Evolutionary conservation across 139 green algal genomes (phyloP), one percentile per base, ranked within the genome.

Genomic region (Spirogloea muscicola): DNA sequence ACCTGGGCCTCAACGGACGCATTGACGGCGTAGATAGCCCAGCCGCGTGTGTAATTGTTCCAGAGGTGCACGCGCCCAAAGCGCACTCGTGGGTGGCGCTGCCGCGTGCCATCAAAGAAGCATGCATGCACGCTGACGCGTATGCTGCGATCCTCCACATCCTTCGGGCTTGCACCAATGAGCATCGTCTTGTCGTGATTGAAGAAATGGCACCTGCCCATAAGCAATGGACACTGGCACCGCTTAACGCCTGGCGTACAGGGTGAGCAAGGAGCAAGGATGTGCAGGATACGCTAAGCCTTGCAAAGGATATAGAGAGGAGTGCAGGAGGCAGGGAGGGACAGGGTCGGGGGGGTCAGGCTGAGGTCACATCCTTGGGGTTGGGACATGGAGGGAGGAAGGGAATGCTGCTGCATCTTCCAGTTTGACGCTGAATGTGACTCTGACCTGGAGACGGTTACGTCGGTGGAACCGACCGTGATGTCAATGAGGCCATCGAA

Each of bases 21-120:
- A 46, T 43, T 64, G 34, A 73, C 64, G n/a, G 42, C 64, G 37
- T 73, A 73, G 42, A 73, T n/a, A 10, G 42, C 64, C 64, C 64
- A 73, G n/a, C 33, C 9, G 4, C 64, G 64, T 36, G 64, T 73
- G 64, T 66, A 73, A 3, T 73, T 73, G n/a, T n/a, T n/a, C n/a
- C n/a, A 73, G 7, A 73, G 18, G 51, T 73, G 64, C 31, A 43
- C 64, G 0, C 39, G 61, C 25, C 64, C 64, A 37, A 67, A 73
- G 44, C 64, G 55, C 5, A 73, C 64, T 16, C 64, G 64, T 21
- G 64, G 64, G 41, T 73, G 64, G 29, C 64, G 18, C 49, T 73
- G 64, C 49, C 42, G 61, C 2, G 42, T 66, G 13, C 49, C 49
- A 33, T 73, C 64, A 18, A 73, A 73, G 64, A 73, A 73, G 49